These are phyloP conservation scores for Ochetophila trinervis DNA, from an alignment of 306 rosid genomes.

Conservation along the genomic window DNA sequence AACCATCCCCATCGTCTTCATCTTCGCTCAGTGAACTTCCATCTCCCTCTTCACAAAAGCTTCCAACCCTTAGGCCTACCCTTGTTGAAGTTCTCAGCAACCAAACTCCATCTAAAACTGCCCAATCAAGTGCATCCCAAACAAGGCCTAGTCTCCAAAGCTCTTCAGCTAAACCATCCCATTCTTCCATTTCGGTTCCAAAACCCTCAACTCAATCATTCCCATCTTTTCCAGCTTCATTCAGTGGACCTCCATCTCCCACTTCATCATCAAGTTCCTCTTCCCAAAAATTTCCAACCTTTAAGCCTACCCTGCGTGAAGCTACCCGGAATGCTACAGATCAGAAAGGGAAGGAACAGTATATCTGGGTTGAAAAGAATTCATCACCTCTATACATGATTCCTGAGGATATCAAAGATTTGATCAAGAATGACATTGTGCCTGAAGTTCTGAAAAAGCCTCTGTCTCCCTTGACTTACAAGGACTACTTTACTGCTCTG, in stretches of 20 bases:
- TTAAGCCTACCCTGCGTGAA: background rate
- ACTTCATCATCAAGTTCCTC: background rate
- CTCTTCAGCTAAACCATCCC: background rate
- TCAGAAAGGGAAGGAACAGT: background rate
- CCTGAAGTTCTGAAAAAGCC: slow-evolving; percentile 26
- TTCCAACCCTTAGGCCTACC: background rate
- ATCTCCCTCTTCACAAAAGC: slow-evolving; percentile 3
- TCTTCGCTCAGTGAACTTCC: background rate
- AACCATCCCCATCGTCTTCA: slow-evolving; percentile 6
- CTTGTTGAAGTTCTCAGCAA: background rate
- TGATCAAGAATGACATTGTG: slow-evolving; percentile 29
- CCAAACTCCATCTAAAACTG: background rate
- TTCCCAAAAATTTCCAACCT: background rate
- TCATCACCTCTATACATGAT: slow-evolving; percentile 21
- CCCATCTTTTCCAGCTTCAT: background rate
- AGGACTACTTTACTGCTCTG: slow-evolving; percentile 39
- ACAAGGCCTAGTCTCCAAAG: background rate
- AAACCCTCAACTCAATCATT: background rate
- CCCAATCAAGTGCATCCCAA: background rate
- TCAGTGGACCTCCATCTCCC: background rate
- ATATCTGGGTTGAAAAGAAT: slow-evolving; percentile 9
- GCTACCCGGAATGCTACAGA: background rate
- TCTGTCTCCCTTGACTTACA: slow-evolving; percentile 30
- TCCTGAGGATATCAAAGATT: slow-evolving; percentile 27
- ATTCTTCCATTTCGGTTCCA: background rate